Percentiles rank a stretch among this genome's conserved stretches.
Conservation (phyloP, 768 basidiomycete genomes). For the Serendipita indica region DNA sequence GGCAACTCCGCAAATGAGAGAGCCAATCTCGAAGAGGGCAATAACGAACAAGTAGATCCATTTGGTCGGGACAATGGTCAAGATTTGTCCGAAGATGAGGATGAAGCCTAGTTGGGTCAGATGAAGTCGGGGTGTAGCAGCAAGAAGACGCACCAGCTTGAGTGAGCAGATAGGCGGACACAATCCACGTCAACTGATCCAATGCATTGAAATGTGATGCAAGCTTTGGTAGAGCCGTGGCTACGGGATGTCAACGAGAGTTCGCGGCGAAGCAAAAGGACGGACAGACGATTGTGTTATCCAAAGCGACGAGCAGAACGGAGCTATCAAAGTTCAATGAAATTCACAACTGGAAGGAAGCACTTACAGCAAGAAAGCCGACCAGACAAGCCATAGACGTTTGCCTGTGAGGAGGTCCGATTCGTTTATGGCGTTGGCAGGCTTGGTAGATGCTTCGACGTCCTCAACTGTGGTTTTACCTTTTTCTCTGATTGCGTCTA, state of each 20-base stretch:
- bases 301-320: slow-evolving; percentile 22
- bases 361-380: slow-evolving; percentile 1
- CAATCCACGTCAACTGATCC: slow-evolving; percentile 20
- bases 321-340: no score
- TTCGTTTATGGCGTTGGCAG: no score
- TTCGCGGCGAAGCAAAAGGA: not conserved
- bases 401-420: not conserved
- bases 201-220: slow-evolving; percentile 22
- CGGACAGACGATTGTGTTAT: slow-evolving; percentile 26
- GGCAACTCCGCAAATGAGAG: slow-evolving; percentile 19
- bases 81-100: slow-evolving; percentile 21
- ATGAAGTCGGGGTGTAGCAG: not conserved
- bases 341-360: no score
- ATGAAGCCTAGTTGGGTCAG: slow-evolving; percentile 16
- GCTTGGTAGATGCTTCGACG: no score
- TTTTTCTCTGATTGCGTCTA: no score
- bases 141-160: slow-evolving; percentile 15
- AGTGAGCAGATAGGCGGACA: slow-evolving; percentile 17
- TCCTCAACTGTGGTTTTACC: not conserved
- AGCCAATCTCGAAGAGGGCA: slow-evolving; percentile 6
- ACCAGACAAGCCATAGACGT: not conserved
- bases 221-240: slow-evolving; percentile 22
- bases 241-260: slow-evolving; percentile 13
- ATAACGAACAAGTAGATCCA: slow-evolving; percentile 12
- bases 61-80: slow-evolving; percentile 23